A percentile compares a stretch with the other conserved stretches of the same genome.
Evolutionary conservation across 306 rosid species (phyloP).

Genomic region (Senna siamea): DNA sequence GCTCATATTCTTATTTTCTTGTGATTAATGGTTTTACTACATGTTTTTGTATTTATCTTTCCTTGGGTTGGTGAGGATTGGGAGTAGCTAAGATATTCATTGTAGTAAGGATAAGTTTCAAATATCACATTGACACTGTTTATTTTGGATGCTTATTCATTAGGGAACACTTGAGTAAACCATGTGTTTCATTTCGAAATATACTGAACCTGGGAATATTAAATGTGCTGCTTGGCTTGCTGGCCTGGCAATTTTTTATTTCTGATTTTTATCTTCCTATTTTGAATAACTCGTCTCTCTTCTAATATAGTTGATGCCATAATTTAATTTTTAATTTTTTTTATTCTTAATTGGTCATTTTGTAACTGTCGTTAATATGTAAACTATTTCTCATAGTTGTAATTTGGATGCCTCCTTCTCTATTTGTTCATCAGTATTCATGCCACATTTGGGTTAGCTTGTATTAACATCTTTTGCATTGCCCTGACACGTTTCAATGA

Average conservation of each 20-base stretch:
- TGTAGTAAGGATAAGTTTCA: constrained; percentile 5
- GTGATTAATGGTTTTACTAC: neutral
- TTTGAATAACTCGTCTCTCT: neutral
- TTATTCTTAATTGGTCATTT: neutral
- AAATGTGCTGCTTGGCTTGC: neutral
- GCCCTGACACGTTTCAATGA: neutral
- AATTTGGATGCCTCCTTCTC: neutral
- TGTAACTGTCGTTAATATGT: neutral
- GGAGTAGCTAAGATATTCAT: constrained; percentile 19
- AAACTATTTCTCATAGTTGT: neutral
- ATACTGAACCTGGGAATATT: neutral
- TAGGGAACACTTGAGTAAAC: neutral
- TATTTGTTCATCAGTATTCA: neutral
- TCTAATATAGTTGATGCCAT: neutral
- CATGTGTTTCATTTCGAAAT: neutral
- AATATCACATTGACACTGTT: neutral
- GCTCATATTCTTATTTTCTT: neutral
- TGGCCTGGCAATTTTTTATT: neutral
- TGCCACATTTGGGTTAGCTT: neutral
- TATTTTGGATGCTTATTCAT: no score
- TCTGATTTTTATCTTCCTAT: neutral
- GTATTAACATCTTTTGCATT: neutral
- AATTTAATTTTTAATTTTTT: neutral
- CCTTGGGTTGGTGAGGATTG: constrained; percentile 40
- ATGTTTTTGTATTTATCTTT: no score